Conservation (phyloP, 1,284 basidiomycete species). For the Takashimella tepidaria region DNA sequence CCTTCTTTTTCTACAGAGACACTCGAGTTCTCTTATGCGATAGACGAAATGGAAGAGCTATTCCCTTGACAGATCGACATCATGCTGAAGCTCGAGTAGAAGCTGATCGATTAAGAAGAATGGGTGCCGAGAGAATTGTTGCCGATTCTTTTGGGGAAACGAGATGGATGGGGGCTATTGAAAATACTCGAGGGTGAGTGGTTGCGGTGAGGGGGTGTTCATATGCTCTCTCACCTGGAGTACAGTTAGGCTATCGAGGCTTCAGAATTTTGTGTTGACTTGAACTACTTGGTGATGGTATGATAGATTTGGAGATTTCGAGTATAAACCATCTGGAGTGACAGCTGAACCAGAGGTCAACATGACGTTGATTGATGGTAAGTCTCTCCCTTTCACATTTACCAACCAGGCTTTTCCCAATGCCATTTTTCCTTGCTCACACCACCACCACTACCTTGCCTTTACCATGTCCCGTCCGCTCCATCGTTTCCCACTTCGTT, state of each 20-base stretch:
- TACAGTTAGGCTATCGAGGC: too few species aligned
- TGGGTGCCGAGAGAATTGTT: slow-evolving; percentile 70
- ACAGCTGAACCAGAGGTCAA: slow-evolving; percentile 93
- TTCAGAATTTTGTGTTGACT: too few species aligned
- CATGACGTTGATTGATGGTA: slow-evolving; percentile 70
- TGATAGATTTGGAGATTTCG: slow-evolving; percentile 76
- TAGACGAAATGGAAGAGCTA: slow-evolving; percentile 63
- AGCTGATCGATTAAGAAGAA: slow-evolving; percentile 72
- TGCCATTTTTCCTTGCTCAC: too few species aligned
- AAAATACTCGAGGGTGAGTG: slow-evolving; percentile 79
- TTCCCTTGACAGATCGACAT: slow-evolving; percentile 82
- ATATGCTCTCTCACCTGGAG: too few species aligned
- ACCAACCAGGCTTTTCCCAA: too few species aligned
- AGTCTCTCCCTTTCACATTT: slow-evolving; percentile 17
- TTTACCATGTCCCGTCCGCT: background rate
- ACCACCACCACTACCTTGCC: background rate
- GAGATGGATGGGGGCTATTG: slow-evolving; percentile 92
- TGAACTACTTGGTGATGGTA: too few species aligned
- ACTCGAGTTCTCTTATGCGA: slow-evolving; percentile 81
- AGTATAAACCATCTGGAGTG: slow-evolving; percentile 84
- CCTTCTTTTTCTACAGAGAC: slow-evolving; percentile 56
- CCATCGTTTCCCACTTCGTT: too few species aligned
- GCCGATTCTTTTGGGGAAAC: slow-evolving; percentile 95
- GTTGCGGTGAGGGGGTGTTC: background rate
- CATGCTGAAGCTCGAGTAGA: slow-evolving; percentile 87